phyloP scores from a whole-genome alignment of 2,329 filamentous ascomycete genomes.

The Corinectria fuckeliana region DNA sequence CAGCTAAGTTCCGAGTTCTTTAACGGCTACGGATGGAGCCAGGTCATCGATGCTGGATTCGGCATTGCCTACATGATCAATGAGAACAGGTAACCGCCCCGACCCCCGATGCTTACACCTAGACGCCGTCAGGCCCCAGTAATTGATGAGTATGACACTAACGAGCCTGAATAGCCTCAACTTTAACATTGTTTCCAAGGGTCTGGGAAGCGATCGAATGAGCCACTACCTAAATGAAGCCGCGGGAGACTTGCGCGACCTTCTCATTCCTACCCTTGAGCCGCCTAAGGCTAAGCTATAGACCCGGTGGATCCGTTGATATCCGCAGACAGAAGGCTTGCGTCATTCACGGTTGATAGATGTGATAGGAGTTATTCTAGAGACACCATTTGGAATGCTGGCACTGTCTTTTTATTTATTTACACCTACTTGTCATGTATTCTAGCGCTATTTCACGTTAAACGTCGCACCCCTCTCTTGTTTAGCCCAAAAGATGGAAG shows the following conservation, averaged over 20 bases:
- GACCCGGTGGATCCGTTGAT: conserved; percentile 17
- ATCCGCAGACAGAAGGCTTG: conserved; percentile 7
- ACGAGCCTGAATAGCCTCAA: conserved; percentile 70
- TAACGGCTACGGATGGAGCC: conserved; percentile 98
- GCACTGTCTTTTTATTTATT: not conserved
- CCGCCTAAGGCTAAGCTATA: conserved; percentile 88
- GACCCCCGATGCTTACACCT: not conserved
- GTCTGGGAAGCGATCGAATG: conserved; percentile 89
- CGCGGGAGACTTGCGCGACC: conserved; percentile 84
- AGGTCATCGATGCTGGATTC: conserved; percentile 95
- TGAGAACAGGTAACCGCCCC: conserved; percentile 78
- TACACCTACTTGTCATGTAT: not conserved
- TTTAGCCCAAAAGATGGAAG: not conserved
- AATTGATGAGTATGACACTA: conserved; percentile 7
- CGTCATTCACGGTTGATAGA: conserved; percentile 3
- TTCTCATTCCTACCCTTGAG: conserved; percentile 82
- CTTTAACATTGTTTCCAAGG: conserved; percentile 98
- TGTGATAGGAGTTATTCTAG: conserved; percentile 13
- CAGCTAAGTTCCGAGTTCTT: conserved; percentile 97
- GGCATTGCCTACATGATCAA: conserved; percentile 99
- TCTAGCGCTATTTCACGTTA: conserved; percentile 1
- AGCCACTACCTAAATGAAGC: conserved; percentile 96
- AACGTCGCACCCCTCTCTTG: not conserved
- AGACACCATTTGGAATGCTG: not conserved
- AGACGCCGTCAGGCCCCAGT: not conserved